Conservation (phyloP, 345 rosid species). For the Ceriops zippeliana region DNA sequence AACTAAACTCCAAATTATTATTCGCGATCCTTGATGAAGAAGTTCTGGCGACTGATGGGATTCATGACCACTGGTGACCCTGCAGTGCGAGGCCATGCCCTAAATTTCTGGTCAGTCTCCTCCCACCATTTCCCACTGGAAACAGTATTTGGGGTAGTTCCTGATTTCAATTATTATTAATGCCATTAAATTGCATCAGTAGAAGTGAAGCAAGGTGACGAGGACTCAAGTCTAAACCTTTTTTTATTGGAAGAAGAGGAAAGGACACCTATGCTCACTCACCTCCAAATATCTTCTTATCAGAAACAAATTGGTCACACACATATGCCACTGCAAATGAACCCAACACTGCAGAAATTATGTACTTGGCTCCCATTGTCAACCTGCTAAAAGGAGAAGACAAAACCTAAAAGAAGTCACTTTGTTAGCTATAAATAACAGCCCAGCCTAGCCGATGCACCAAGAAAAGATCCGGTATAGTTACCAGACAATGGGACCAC, state of each 20-base stretch:
- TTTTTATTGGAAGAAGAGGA: too few relatives aligned
- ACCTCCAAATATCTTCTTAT: constrained; percentile 85
- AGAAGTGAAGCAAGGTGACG: background rate
- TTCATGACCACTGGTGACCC: constrained; percentile 97
- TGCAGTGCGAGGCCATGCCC: constrained; percentile 96
- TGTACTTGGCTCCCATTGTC: constrained; percentile 54
- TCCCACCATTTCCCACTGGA: constrained; percentile 72
- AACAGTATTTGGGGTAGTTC: constrained; percentile 67
- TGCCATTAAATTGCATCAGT: background rate
- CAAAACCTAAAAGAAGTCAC: background rate
- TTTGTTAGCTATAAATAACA: too few relatives aligned
- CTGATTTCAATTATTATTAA: constrained; percentile 28
- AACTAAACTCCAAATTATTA: constrained; percentile 18
- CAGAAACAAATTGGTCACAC: constrained; percentile 53
- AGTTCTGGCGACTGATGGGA: constrained; percentile 88
- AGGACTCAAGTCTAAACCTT: background rate
- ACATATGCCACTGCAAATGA: constrained; percentile 59
- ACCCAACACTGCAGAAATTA: constrained; percentile 50
- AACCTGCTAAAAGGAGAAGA: constrained; percentile 18
- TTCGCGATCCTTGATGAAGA: constrained; percentile 56
- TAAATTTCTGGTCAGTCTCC: constrained; percentile 86
- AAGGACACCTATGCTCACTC: constrained; percentile 1
- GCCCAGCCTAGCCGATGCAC: too few relatives aligned
- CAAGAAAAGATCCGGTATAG: too few relatives aligned
- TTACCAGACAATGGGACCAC: too few relatives aligned